A percentile compares a stretch with the other conserved stretches of the same genome.
Evolutionary conservation across 257 asterid species (phyloP).

Genomic region (Parsonsia alboflavescens): DNA sequence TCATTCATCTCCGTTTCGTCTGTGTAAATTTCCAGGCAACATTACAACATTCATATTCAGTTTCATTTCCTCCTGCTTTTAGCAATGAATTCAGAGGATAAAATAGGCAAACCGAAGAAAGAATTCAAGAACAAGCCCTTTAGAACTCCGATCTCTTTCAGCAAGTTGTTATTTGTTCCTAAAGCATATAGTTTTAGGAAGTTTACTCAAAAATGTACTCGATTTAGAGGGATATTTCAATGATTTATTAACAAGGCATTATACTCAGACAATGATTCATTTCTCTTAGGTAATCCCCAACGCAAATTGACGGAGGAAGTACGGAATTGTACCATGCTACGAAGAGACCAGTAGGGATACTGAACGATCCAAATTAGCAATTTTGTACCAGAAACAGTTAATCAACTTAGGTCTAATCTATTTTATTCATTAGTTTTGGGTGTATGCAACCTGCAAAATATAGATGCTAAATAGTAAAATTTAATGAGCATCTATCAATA

Average conservation of each 20-base stretch:
- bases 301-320: too few species aligned
- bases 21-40: slow-evolving; percentile 20
- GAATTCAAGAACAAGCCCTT: background rate
- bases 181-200: background rate
- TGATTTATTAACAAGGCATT: background rate
- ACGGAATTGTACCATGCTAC: too few species aligned
- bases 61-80: background rate
- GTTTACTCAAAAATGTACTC: background rate
- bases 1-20: slow-evolving; percentile 13
- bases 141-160: slow-evolving; percentile 11
- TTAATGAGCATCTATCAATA: too few species aligned
- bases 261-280: background rate
- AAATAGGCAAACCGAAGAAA: slow-evolving; percentile 1
- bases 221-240: background rate
- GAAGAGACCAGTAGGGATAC: too few species aligned
- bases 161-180: slow-evolving; percentile 5
- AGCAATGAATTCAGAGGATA: background rate
- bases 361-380: too few species aligned
- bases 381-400: too few species aligned
- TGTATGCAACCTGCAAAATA: too few species aligned
- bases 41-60: slow-evolving; percentile 10
- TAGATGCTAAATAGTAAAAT: too few species aligned
- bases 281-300: too few species aligned
- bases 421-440: too few species aligned
- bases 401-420: too few species aligned